Percentiles rank a stretch among this genome's conserved stretches.
phyloP scores from a whole-genome alignment of 768 basidiomycete genomes.

The Leccinum ochraceum region DNA sequence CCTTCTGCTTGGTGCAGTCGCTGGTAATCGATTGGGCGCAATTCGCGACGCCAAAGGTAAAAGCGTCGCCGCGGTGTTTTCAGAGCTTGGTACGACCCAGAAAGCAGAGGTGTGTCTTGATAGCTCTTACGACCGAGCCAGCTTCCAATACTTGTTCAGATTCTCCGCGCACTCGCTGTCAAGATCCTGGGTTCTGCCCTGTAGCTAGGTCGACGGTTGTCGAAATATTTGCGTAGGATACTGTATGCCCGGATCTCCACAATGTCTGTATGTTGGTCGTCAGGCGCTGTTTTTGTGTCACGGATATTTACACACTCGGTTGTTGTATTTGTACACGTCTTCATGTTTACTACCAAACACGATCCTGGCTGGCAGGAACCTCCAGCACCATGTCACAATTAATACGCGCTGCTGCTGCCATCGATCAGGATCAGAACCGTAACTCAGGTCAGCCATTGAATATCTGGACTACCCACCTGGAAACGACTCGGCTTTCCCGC shows the following conservation, averaged over 20 bases:
- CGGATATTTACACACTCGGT: not conserved
- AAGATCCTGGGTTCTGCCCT: constrained; percentile 77
- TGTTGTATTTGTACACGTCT: not conserved
- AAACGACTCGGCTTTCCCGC: constrained; percentile 4
- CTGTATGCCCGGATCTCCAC: not conserved
- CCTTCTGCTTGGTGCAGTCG: constrained; percentile 80
- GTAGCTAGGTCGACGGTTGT: constrained; percentile 7
- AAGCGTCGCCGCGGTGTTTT: constrained; percentile 88
- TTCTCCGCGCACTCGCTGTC: constrained; percentile 76
- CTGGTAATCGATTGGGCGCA: constrained; percentile 89
- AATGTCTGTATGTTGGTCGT: not conserved
- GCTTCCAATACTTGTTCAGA: constrained; percentile 42
- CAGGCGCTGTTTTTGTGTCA: not conserved
- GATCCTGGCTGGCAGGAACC: not conserved
- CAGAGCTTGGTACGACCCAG: constrained; percentile 69
- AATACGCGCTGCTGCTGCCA: not conserved
- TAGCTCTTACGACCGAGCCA: not conserved
- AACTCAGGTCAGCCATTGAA: constrained; percentile 21
- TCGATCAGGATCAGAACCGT: not conserved
- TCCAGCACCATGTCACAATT: constrained; percentile 13
- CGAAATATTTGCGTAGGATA: constrained; percentile 13
- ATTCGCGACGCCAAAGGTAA: constrained; percentile 94
- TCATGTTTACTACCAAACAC: not conserved
- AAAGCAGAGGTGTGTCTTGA: constrained; percentile 75
- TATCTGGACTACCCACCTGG: constrained; percentile 4